These are phyloP conservation scores for Yarrowia sp. DNA, from an alignment of 805 yeast species.

Conservation along the genomic window DNA sequence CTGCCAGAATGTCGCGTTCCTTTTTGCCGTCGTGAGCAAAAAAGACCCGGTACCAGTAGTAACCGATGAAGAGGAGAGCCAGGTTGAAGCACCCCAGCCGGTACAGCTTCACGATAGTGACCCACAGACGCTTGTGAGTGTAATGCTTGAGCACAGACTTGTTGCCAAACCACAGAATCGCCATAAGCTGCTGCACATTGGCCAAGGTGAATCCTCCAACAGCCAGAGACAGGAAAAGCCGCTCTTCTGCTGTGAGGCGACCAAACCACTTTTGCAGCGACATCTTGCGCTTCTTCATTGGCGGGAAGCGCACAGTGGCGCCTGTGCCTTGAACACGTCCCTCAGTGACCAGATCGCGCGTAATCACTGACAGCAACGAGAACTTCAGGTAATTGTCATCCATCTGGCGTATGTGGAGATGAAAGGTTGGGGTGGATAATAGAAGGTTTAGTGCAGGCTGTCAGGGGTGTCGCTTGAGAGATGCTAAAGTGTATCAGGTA, in stretches of 20 bases:
- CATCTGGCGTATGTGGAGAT: background rate
- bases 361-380: background rate
- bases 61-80: background rate
- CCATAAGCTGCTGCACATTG: background rate
- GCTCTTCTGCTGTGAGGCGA: background rate
- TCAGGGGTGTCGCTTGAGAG: too few relatives aligned
- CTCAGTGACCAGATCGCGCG: background rate
- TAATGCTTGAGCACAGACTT: constrained; percentile 10
- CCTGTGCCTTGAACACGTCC: background rate
- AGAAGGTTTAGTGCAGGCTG: background rate
- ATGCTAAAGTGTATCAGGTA: too few relatives aligned
- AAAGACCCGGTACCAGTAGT: constrained; percentile 10
- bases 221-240: background rate
- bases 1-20: background rate
- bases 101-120: background rate
- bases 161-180: constrained; percentile 2
- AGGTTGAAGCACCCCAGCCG: background rate
- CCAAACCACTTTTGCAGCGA: background rate
- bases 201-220: background rate
- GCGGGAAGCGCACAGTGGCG: background rate
- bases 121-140: background rate
- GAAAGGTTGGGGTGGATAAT: too few relatives aligned
- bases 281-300: background rate
- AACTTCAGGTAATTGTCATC: constrained; percentile 13
- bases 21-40: background rate